Evolutionary conservation across 768 basidiomycete genomes (phyloP).

Genomic region (Cytidiella melzeri): DNA sequence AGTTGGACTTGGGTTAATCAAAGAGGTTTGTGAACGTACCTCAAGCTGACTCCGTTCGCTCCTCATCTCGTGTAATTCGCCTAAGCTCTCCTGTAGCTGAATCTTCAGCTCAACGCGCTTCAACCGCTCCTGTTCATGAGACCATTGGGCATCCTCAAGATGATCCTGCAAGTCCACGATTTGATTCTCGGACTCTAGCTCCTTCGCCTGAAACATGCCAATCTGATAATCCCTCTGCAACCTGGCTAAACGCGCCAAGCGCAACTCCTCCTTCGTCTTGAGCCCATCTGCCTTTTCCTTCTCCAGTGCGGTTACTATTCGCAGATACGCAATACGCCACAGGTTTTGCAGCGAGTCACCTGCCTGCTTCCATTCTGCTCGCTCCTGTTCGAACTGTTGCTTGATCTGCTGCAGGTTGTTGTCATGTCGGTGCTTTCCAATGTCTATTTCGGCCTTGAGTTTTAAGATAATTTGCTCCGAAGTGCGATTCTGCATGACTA

Average conservation of each 20-base stretch:
- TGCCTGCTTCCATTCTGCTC: slow-evolving; percentile 53
- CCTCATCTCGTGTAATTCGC: slow-evolving; percentile 32
- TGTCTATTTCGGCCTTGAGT: slow-evolving; percentile 41
- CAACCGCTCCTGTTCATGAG: slow-evolving; percentile 36
- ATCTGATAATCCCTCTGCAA: slow-evolving; percentile 63
- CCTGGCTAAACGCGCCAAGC: slow-evolving; percentile 52
- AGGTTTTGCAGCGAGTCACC: slow-evolving; percentile 57
- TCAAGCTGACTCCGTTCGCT: slow-evolving; percentile 39
- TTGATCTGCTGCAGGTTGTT: slow-evolving; percentile 38
- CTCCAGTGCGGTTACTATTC: slow-evolving; percentile 47
- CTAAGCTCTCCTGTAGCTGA: slow-evolving; percentile 35
- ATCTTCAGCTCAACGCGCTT: slow-evolving; percentile 26
- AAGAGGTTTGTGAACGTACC: slow-evolving; percentile 12
- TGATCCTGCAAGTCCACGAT: slow-evolving; percentile 48
- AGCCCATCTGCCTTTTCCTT: slow-evolving; percentile 44
- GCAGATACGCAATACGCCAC: slow-evolving; percentile 61
- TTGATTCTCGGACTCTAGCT: slow-evolving; percentile 51
- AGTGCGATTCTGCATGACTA: slow-evolving; percentile 61
- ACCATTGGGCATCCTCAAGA: slow-evolving; percentile 27
- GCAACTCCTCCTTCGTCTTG: slow-evolving; percentile 45
- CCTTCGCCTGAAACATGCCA: slow-evolving; percentile 59
- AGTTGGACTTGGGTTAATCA: neutral
- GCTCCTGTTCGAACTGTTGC: slow-evolving; percentile 46
- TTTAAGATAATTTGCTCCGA: slow-evolving; percentile 57
- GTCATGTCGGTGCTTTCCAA: slow-evolving; percentile 38